These are phyloP conservation scores for Apiotrichum akiyoshidainum DNA, from an alignment of 1,284 basidiomycete species.

Conservation along the genomic window DNA sequence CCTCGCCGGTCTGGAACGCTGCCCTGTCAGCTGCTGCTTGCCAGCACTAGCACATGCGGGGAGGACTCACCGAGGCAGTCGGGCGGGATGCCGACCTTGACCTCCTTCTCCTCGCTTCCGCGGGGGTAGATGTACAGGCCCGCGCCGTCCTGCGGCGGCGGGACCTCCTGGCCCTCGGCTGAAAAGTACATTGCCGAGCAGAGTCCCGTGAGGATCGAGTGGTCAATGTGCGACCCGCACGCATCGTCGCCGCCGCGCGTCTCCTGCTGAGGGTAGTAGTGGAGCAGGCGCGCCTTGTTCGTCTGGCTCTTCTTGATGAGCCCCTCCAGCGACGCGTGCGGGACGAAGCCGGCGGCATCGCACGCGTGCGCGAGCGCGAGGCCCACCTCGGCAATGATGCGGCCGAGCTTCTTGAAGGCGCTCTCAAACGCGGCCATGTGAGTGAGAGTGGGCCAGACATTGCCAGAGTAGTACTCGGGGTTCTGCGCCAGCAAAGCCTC, in stretches of 20 bases:
- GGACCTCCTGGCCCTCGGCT: constrained; percentile 41
- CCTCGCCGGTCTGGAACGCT: constrained; percentile 91
- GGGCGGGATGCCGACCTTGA: constrained; percentile 76
- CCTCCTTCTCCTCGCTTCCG: constrained; percentile 57
- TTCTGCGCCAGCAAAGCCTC: constrained; percentile 56
- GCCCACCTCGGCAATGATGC: constrained; percentile 75
- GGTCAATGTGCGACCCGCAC: constrained; percentile 60
- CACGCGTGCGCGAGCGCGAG: constrained; percentile 75
- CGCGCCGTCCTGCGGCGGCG: constrained; percentile 54
- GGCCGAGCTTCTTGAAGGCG: constrained; percentile 72
- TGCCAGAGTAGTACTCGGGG: constrained; percentile 59
- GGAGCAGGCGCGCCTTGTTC: constrained; percentile 70
- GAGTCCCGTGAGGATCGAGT: constrained; percentile 81
- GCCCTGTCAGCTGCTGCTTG: background rate
- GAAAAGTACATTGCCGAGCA: constrained; percentile 76
- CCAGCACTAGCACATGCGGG: too few species aligned
- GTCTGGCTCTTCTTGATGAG: constrained; percentile 45
- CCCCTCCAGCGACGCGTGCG: constrained; percentile 32
- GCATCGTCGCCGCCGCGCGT: constrained; percentile 69
- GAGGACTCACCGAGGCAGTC: constrained; percentile 44
- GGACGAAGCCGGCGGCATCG: constrained; percentile 52
- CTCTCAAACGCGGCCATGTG: constrained; percentile 68
- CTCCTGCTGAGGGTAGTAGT: constrained; percentile 72
- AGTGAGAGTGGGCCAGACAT: constrained; percentile 62
- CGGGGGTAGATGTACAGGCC: constrained; percentile 87